Evolutionary conservation across 2,329 filamentous ascomycete genomes (phyloP), one percentile per base, ranked within the genome.

Genomic region (Cordyceps militaris): DNA sequence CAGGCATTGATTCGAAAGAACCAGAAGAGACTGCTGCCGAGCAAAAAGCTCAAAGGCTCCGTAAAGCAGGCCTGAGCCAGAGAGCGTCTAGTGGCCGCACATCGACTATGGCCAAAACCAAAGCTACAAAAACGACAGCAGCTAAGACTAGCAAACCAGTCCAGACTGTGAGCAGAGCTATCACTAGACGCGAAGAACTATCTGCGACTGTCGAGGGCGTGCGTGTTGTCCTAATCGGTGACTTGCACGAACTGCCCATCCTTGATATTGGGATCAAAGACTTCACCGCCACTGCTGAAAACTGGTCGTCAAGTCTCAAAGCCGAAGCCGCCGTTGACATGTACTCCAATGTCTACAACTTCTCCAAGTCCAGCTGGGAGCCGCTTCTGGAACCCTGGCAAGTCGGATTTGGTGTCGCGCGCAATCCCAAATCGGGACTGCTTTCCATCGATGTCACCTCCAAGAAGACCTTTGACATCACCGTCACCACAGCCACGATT

Each of bases 361-460:
- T 99, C 73, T 94, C 94, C 14, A 99, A 99, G 71, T 99, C 94
- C 0, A 91, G 91, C 3, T 99, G 94, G 94, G 94, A 99, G 70
- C 94, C 94, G 3, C 75, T 99, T 34, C 84, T 99, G 26, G 94
- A 99, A 70, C 95, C 95, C 8, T 99, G 94, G 94, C 86, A 93
- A 63, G 79, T 97, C n/a, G 91, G 91, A 2, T 85, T 99, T 63
- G 90, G 95, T 61, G 84, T 97, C 69, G 85, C 89, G 1, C 92
- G 87, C 65, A 86, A 94, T 59, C 79, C 85, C 26, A 81, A 83
- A 43, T 89, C 87, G 0, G 89, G 93, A 38, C 79, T 88, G 53
- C 75, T 97, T 60, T 88, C 90, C 0, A 79, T 99, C 19, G 92
- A 97, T 58, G 76, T 96, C 2, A 88, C 88, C 44, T 99, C 95